Evolutionary conservation across 2,329 filamentous ascomycete genomes (phyloP), one percentile per base, ranked within the genome.

Genomic region (Ilyonectria sp.): DNA sequence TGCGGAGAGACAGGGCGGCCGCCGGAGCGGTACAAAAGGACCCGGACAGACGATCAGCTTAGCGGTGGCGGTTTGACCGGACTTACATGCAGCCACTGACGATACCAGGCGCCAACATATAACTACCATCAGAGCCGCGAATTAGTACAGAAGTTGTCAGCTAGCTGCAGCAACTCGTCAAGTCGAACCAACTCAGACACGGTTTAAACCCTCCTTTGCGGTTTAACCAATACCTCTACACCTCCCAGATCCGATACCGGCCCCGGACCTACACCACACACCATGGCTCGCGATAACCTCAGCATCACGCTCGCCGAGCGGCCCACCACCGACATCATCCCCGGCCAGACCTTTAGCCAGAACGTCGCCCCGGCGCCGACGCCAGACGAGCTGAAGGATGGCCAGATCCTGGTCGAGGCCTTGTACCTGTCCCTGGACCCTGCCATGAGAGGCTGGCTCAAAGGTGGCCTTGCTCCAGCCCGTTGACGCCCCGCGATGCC

Each of bases 371-470:
- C 87, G 1, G 83, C 87, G 4, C 87, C 87, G 72, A 81, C 85
- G 8, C 82, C 84, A 21, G 80, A 81, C 35, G 83, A 87, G 67
- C 83, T 92, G 47, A 86, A 91, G 77, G 86, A 90, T 83, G 90
- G 90, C 71, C 82, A 93, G 76, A 83, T 93, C 62, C 84, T 94
- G 57, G 79, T 89, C 50, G 86, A 89, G 78, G 78, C 79, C 1
- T 79, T 92, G 67, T 93, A 93, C 75, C 84, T 93, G 50, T 91
- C 89, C 10, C 84, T 94, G 44, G 92, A 94, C 79, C 92, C 92
- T 1, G 91, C 92, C n/a, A 93, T 93, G 91, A 87, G 92, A 73
- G 89, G 89, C 65, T 93, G 91, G 91, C 80, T 94, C 21, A 91
- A 88, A 69, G 86, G 86, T 87, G 71, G 71, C 35, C 80, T 4